phyloP scores from a whole-genome alignment of 1,284 basidiomycete genomes.

The Cryptococcus sp. region DNA sequence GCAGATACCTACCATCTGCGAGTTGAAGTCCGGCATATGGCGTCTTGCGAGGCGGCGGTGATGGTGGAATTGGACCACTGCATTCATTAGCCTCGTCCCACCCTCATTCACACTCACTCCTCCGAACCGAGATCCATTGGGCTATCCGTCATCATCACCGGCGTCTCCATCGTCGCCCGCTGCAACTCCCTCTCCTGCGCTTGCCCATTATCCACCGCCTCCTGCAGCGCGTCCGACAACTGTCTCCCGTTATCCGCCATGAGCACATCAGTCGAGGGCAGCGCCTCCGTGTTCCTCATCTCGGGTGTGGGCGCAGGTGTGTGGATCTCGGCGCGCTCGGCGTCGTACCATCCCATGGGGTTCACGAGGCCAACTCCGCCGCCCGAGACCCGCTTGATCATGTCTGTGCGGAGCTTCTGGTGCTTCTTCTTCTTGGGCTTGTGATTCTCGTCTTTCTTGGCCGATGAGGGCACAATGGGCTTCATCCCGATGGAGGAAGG shows the following conservation, averaged over 20 bases:
- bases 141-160: constrained; percentile 11
- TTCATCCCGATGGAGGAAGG: constrained; percentile 27
- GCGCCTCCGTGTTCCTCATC: not conserved
- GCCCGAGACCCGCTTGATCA: constrained; percentile 77
- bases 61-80: constrained; percentile 10
- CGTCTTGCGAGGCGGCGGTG: constrained; percentile 9
- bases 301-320: constrained; percentile 20
- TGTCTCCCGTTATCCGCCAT: constrained; percentile 5
- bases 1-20: constrained; percentile 19
- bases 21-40: constrained; percentile 32
- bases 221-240: constrained; percentile 8
- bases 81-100: not conserved
- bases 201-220: constrained; percentile 9
- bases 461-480: constrained; percentile 6
- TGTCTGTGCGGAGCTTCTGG: constrained; percentile 62
- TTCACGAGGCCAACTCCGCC: constrained; percentile 75
- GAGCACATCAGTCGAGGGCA: constrained; percentile 1
- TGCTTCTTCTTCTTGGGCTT: constrained; percentile 37
- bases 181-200: not conserved
- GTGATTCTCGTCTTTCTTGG: constrained; percentile 9
- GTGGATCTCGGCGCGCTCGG: constrained; percentile 11
- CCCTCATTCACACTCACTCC: constrained; percentile 4
- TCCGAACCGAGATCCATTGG: constrained; percentile 9
- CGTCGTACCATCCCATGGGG: constrained; percentile 61
- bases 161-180: not conserved